phyloP scores from a whole-genome alignment of 140 eudicot genomes.

The Ambrosia hybrid region DNA sequence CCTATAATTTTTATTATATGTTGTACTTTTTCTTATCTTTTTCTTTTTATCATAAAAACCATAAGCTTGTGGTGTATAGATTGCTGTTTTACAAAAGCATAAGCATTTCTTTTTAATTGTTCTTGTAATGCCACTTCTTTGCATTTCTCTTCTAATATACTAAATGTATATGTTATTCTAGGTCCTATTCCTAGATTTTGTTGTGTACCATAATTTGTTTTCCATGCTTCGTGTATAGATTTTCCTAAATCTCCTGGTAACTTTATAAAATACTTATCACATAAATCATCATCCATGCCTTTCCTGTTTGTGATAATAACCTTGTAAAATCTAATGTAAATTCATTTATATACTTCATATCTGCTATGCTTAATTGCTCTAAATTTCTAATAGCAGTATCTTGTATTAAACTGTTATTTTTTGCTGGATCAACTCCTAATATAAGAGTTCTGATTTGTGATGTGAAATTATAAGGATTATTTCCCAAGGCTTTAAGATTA shows the following conservation, averaged over 20 bases:
- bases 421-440: no score
- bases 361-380: background rate
- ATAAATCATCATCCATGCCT: conserved; percentile 7
- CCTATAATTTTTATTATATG: background rate
- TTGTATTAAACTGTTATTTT: no score
- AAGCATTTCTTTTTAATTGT: conserved; percentile 2
- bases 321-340: no score
- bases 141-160: background rate
- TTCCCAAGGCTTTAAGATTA: no score
- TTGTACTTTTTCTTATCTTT: background rate
- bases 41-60: background rate
- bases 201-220: background rate
- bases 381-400: background rate
- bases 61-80: conserved; percentile 8
- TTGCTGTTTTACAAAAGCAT: no score
- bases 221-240: conserved; percentile 1
- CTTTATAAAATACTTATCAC: conserved; percentile 12
- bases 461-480: no score
- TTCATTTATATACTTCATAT: no score
- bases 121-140: background rate
- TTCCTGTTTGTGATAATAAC: no score
- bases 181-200: conserved; percentile 14
- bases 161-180: background rate
- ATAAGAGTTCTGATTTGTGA: no score
- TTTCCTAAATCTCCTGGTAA: background rate